A percentile compares a stretch with the other conserved stretches of the same genome.
These are phyloP conservation scores for Ophiosphaerella herpotricha DNA, from an alignment of 2,329 filamentous ascomycete species.

Conservation along the genomic window DNA sequence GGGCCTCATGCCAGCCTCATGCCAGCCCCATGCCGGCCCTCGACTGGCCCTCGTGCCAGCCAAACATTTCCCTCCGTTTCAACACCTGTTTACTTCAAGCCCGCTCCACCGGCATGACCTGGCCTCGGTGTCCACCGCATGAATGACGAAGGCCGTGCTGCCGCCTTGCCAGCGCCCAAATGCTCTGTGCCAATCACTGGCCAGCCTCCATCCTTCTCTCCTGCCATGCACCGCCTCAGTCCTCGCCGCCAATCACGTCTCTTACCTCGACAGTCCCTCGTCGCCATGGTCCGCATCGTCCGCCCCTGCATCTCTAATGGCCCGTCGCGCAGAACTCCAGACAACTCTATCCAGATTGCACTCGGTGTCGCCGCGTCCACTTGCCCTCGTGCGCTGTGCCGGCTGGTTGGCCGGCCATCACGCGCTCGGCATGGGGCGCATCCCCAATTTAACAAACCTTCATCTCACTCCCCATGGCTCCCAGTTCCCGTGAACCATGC, in stretches of 20 bases:
- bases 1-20: not conserved
- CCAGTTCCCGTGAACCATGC: not conserved
- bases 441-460: slow-evolving; percentile 6
- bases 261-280: slow-evolving; percentile 8
- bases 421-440: slow-evolving; percentile 16
- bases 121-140: slow-evolving; percentile 15
- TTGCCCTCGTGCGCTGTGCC: slow-evolving; percentile 18
- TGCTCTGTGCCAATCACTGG: slow-evolving; percentile 19
- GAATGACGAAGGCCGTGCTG: slow-evolving; percentile 17
- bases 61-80: slow-evolving; percentile 34
- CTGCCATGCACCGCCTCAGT: slow-evolving; percentile 33
- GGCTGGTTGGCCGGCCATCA: slow-evolving; percentile 10
- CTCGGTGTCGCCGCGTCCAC: slow-evolving; percentile 27
- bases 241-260: slow-evolving; percentile 14
- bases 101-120: slow-evolving; percentile 20
- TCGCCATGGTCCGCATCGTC: slow-evolving; percentile 19
- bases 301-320: slow-evolving; percentile 19
- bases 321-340: slow-evolving; percentile 17
- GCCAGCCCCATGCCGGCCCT: not conserved
- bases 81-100: slow-evolving; percentile 17
- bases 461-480: not conserved
- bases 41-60: slow-evolving; percentile 17
- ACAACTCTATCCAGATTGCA: slow-evolving; percentile 15
- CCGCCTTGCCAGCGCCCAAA: slow-evolving; percentile 5
- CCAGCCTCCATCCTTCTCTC: slow-evolving; percentile 16